Evolutionary conservation across 2,329 filamentous ascomycete species (phyloP).

Genomic region (Talaromyces sp.): DNA sequence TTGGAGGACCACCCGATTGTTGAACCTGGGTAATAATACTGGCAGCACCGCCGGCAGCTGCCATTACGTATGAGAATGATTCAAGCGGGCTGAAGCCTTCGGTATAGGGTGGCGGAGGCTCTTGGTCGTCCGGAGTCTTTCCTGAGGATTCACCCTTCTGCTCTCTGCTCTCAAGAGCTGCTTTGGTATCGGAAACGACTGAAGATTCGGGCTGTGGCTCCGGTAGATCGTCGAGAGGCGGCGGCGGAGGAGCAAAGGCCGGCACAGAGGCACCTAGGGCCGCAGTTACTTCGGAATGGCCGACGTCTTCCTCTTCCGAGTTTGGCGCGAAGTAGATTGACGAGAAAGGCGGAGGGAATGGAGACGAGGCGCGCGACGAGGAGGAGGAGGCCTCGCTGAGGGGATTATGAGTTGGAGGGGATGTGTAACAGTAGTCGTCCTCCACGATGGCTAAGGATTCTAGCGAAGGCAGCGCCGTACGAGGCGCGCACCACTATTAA

Average conservation of each 20-base stretch:
- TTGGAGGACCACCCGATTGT: slow-evolving; percentile 76
- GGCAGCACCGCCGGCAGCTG: slow-evolving; percentile 89
- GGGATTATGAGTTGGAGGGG: slow-evolving; percentile 35
- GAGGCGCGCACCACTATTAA: slow-evolving; percentile 31
- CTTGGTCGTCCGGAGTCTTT: slow-evolving; percentile 72
- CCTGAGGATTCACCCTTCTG: slow-evolving; percentile 69
- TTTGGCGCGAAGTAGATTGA: slow-evolving; percentile 55
- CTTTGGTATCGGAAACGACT: slow-evolving; percentile 71
- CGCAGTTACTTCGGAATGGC: slow-evolving; percentile 42
- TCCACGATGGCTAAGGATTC: slow-evolving; percentile 35
- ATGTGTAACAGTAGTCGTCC: slow-evolving; percentile 33
- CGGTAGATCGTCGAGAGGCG: slow-evolving; percentile 46
- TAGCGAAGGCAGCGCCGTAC: slow-evolving; percentile 39
- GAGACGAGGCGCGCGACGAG: slow-evolving; percentile 48
- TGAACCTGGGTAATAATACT: slow-evolving; percentile 99
- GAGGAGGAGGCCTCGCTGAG: slow-evolving; percentile 41
- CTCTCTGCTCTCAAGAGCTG: slow-evolving; percentile 68
- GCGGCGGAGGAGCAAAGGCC: slow-evolving; percentile 49
- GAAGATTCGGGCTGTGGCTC: slow-evolving; percentile 42
- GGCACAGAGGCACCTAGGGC: slow-evolving; percentile 43
- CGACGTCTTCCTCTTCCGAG: slow-evolving; percentile 21
- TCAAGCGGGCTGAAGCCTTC: slow-evolving; percentile 88
- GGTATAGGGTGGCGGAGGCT: slow-evolving; percentile 92
- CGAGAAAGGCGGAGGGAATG: slow-evolving; percentile 58
- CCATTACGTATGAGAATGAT: slow-evolving; percentile 96